Evolutionary conservation across 495 filamentous ascomycete genomes (phyloP), one percentile per base, ranked within the genome.

Genomic region (Tuber calosporum): DNA sequence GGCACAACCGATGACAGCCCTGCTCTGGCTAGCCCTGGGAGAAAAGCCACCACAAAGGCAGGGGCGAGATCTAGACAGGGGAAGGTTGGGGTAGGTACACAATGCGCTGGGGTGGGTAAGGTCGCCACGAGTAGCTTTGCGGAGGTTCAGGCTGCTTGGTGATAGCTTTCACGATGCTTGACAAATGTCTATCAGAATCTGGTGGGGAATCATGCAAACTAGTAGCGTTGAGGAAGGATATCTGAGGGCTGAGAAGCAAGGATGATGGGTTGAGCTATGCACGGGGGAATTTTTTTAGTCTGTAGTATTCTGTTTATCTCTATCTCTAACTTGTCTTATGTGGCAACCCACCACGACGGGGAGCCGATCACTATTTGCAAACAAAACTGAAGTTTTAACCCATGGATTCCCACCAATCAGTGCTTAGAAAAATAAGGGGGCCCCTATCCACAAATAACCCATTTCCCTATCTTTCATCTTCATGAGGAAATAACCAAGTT

Each of bases 81-180:
- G 53, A 17, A 1, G 1, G 26, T 30, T 62, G 53, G 53, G 53
- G 26, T 0, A 11, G 26, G 26, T 62, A 26, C 53, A 34, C 53
- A 62, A 34, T 62, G 53, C 53, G 13, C 53, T 30, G 53, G 53
- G 26, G 13, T 17, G 53, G 15, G 53, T 34, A 62, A 62, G 26
- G 53, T 13, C 19, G 53, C 30, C 3, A 62, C 11, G 4, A 62
- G 53, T 7, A 62, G 53, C 53, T 62, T 62, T 62, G 26, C 26
- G 6, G 53, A 62, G 30, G 53, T 62, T 62, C 53, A 62, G 26
- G 53, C 53, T 34, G 53, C 53, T 62, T 62, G 53, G 53, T 62
- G 26, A 62, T 62, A 6, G 26, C n/a, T 62, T 62, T 34, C 26
- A 6, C 19, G 13, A 34, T 34, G 13, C n/a, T 30, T 34, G 13